These are phyloP conservation scores for Chamaenerion angustifolium DNA, from an alignment of 345 rosid genomes.

Conservation along the genomic window DNA sequence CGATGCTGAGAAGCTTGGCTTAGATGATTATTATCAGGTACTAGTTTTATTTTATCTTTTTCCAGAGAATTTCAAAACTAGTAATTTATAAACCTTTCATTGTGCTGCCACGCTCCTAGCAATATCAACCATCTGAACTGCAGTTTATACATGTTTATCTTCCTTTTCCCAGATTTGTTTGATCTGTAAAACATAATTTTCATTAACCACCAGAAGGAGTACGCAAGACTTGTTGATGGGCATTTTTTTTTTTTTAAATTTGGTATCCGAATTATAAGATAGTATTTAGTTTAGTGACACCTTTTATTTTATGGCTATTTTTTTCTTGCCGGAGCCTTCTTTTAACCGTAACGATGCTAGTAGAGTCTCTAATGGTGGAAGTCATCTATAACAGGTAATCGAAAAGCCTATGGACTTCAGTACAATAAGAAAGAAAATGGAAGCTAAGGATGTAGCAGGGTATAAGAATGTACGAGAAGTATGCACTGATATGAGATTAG, in stretches of 20 bases:
- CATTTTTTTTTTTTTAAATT: background rate
- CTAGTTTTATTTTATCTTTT: background rate
- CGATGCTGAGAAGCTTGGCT: conserved; percentile 69
- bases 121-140: no score
- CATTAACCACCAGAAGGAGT: no score
- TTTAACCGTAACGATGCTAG: background rate
- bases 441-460: conserved; percentile 62
- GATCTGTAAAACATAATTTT: no score
- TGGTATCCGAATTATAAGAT: background rate
- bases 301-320: background rate
- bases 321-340: background rate
- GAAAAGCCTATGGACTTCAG: conserved; percentile 90
- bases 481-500: conserved; percentile 66
- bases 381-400: conserved; percentile 24
- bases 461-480: conserved; percentile 73
- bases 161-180: no score
- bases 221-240: background rate
- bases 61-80: background rate
- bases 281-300: background rate
- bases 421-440: conserved; percentile 69
- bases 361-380: background rate
- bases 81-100: no score
- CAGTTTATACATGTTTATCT: no score
- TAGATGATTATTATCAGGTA: conserved; percentile 79
- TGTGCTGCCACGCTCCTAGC: no score